These are phyloP conservation scores for Lentinula lateritia DNA, from an alignment of 768 basidiomycete species.

Conservation along the genomic window DNA sequence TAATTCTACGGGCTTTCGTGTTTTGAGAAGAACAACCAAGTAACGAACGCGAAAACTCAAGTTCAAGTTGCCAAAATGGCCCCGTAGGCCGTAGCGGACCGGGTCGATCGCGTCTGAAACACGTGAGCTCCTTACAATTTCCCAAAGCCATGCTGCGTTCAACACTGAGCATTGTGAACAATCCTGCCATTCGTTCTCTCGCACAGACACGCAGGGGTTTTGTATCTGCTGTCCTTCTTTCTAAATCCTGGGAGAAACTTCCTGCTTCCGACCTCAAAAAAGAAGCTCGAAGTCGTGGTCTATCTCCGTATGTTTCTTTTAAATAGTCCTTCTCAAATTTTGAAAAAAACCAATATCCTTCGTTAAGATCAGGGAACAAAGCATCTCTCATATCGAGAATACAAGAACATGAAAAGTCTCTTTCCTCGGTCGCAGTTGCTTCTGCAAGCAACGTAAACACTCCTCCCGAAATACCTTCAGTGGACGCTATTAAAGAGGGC, in stretches of 20 bases:
- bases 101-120: too few species aligned
- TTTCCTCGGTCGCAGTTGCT: constrained; percentile 14
- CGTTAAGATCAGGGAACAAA: constrained; percentile 53
- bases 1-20: too few species aligned
- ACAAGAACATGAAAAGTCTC: constrained; percentile 40
- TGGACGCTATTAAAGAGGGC: constrained; percentile 23
- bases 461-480: constrained; percentile 19
- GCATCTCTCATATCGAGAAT: constrained; percentile 48
- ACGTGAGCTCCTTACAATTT: not conserved
- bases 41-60: too few species aligned
- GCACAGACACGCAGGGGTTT: constrained; percentile 25
- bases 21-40: too few species aligned
- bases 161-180: not conserved
- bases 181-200: constrained; percentile 4
- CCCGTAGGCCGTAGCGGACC: too few species aligned
- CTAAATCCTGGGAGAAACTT: constrained; percentile 50
- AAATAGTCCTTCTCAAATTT: not conserved
- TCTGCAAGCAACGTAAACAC: constrained; percentile 9
- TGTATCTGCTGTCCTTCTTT: constrained; percentile 53
- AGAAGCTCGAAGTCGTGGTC: constrained; percentile 50
- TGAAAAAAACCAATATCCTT: constrained; percentile 8
- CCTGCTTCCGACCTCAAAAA: constrained; percentile 42
- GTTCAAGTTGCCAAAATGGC: too few species aligned
- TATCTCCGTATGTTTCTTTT: constrained; percentile 41
- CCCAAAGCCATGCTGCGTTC: not conserved